These are phyloP conservation scores for Fraxinus cuspidata DNA, from an alignment of 257 asterid species.

Conservation along the genomic window DNA sequence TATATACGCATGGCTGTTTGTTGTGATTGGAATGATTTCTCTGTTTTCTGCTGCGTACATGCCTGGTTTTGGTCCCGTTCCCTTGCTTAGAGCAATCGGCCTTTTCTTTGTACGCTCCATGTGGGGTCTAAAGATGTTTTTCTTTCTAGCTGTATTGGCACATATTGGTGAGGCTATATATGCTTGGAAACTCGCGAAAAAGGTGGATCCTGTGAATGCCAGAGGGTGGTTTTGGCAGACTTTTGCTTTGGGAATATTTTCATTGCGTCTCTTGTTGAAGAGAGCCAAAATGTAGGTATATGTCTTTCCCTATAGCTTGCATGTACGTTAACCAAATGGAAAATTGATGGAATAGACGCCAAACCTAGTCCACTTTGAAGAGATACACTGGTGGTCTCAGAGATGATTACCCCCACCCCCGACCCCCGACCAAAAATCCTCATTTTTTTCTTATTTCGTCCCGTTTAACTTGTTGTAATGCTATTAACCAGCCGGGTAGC, in stretches of 20 bases:
- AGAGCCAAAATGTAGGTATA: constrained; percentile 44
- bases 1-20: constrained; percentile 55
- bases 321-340: neutral
- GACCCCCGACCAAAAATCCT: too few species aligned
- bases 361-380: neutral
- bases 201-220: constrained; percentile 81
- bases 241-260: constrained; percentile 63
- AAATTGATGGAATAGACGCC: neutral
- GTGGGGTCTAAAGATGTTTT: constrained; percentile 34
- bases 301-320: neutral
- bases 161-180: constrained; percentile 79
- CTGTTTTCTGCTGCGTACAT: constrained; percentile 72
- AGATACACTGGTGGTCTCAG: neutral
- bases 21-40: constrained; percentile 54
- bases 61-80: constrained; percentile 73
- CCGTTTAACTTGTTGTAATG: too few species aligned
- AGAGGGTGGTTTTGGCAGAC: constrained; percentile 96
- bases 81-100: constrained; percentile 45
- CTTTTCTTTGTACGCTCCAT: constrained; percentile 66
- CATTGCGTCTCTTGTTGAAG: constrained; percentile 67
- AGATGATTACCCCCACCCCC: neutral
- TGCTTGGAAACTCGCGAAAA: constrained; percentile 85
- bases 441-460: neutral
- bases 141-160: constrained; percentile 41
- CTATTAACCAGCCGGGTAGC: too few species aligned